Evolutionary conservation across 352 stramenopile species (phyloP), one percentile per base, ranked within the genome.

Genomic region (Phytophthora pini): DNA sequence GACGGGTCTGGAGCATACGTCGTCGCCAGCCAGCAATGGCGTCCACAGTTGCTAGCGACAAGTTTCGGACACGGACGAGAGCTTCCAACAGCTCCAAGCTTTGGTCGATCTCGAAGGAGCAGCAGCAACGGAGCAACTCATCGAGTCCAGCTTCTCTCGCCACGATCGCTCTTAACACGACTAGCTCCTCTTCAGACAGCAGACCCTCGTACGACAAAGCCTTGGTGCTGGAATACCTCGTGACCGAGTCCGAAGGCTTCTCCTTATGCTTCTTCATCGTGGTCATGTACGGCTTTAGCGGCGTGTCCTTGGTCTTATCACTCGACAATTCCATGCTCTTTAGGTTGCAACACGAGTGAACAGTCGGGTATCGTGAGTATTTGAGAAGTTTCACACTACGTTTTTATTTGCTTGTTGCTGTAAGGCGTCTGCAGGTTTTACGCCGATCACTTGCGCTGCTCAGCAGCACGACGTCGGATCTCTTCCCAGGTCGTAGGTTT

Each of bases 401-500:
- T 58, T 48, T 45, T 57, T 41, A 49, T 22, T 31, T 29, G 22
- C 6, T 26, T 54, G 52, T 24, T 56, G 52, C 12, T 22, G 26
- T 26, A 26, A 26, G 24, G 24, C 32, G 29, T 5, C 22, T 41
- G n/a, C 38, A 46, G n/a, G 8, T 24, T 20, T 55, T 41, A n/a
- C 38, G 46, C 26, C 2, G 11, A 12, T 87, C 57, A 92, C 63
- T 89, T 88, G 45, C 72, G 62, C 17, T 78, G 68, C 12, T 78
- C 59, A 29, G 79, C 73, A 46, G 79, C 79, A 10, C 80, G 86
- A 47, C 79, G 77, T 36, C 86, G 84, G 26, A 94, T 84, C 27
- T 94, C 84, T 40, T 94, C 84, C 86, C 86, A 94, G 7, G 84
- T 90, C 11, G 82, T 92, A 7, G 74, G 70, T 36, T 88, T 83